Conservation (phyloP, 192 early-diverging fungal genomes). For the Geosiphon pyriformis region DNA sequence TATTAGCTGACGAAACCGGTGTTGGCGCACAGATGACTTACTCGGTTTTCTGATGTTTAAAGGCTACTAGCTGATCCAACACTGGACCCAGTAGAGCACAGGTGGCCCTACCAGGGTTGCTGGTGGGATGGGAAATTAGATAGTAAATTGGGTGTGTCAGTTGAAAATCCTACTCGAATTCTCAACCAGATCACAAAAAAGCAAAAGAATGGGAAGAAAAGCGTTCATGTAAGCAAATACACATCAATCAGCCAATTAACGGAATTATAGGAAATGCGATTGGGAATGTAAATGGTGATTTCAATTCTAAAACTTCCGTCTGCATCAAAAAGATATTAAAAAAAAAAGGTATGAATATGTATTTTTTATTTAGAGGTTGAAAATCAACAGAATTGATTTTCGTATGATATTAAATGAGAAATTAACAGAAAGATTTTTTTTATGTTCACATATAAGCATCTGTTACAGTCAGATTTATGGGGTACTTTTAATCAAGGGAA, state of each 20-base stretch:
- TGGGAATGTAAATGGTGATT: not conserved
- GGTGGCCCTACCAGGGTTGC: not conserved
- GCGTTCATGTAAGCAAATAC: not conserved
- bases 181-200: not conserved
- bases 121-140: not conserved
- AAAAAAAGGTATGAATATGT: too few relatives aligned
- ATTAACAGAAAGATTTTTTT: too few relatives aligned
- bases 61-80: not conserved
- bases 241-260: not conserved
- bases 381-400: too few relatives aligned
- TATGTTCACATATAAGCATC: too few relatives aligned
- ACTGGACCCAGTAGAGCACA: slow-evolving; percentile 7
- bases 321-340: too few relatives aligned
- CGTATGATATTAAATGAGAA: too few relatives aligned
- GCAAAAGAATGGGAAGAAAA: not conserved
- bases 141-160: not conserved
- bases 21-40: slow-evolving; percentile 20
- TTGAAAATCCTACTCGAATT: not conserved
- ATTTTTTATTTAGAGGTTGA: too few relatives aligned
- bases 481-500: too few relatives aligned
- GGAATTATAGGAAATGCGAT: not conserved
- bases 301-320: not conserved
- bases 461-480: too few relatives aligned
- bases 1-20: slow-evolving; percentile 18
- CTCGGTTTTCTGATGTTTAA: slow-evolving; percentile 18